Conservation (phyloP, 139 green algal genomes). For the Chlamydomonas sphaeroides region DNA sequence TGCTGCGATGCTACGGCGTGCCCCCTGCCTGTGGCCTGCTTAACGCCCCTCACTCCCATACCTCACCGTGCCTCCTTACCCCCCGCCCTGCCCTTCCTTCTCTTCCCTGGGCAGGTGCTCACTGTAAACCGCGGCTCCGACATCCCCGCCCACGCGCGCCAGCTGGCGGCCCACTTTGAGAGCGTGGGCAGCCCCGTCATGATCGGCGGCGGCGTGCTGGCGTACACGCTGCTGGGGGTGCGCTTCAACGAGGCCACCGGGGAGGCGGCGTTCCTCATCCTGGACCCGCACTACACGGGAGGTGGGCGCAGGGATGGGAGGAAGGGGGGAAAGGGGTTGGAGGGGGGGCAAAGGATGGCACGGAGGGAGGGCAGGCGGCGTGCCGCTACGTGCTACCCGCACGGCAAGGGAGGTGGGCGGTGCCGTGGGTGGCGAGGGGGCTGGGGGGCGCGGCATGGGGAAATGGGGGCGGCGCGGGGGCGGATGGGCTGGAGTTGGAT, state of each 20-base stretch:
- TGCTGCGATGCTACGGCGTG: no score
- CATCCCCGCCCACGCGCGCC: constrained; percentile 77
- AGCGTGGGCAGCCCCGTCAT: constrained; percentile 86
- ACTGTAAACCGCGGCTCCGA: constrained; percentile 71
- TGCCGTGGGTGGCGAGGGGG: no score
- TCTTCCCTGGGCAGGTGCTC: constrained; percentile 53
- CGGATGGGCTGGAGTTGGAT: no score
- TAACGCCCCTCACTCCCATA: not conserved
- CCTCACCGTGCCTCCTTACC: not conserved
- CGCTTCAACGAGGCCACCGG: constrained; percentile 88
- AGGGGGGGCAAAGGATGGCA: no score
- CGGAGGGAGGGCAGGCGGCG: no score
- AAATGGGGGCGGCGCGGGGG: no score
- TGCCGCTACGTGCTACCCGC: no score
- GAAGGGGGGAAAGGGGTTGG: no score
- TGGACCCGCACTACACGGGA: constrained; percentile 97
- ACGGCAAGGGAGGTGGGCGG: no score
- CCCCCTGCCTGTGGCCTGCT: not conserved
- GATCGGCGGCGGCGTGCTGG: constrained; percentile 95
- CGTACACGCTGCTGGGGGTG: constrained; percentile 95
- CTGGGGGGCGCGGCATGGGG: no score
- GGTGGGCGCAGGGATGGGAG: constrained; percentile 9
- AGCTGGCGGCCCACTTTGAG: constrained; percentile 90
- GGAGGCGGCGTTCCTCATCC: constrained; percentile 92
- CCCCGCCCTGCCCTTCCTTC: no score